phyloP scores from a whole-genome alignment of 1,284 basidiomycete species.

The Puccinia coronata region DNA sequence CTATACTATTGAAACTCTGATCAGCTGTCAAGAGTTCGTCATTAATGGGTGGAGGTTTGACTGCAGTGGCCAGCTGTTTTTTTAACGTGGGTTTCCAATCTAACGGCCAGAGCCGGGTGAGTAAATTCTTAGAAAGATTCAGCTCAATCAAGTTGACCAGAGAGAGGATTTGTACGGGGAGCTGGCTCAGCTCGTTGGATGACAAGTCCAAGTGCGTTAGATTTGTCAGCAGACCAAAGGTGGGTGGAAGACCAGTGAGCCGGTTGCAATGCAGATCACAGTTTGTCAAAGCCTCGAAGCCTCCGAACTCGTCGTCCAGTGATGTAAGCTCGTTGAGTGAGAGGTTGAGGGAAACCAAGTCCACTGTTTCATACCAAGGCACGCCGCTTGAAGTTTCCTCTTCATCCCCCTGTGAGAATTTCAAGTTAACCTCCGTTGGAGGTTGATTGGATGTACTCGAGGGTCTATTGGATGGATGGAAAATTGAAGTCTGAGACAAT shows the following conservation, averaged over 20 bases:
- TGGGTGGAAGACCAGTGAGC: slow-evolving; percentile 13
- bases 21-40: neutral
- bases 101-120: slow-evolving; percentile 31
- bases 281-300: slow-evolving; percentile 32
- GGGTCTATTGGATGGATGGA: slow-evolving; percentile 42
- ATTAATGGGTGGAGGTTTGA: neutral
- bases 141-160: slow-evolving; percentile 37
- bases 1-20: slow-evolving; percentile 23
- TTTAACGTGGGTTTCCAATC: slow-evolving; percentile 40
- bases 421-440: neutral
- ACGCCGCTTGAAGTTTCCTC: slow-evolving; percentile 17
- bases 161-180: slow-evolving; percentile 35
- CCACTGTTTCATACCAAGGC: slow-evolving; percentile 42
- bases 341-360: slow-evolving; percentile 26
- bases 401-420: slow-evolving; percentile 2
- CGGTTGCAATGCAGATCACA: slow-evolving; percentile 42
- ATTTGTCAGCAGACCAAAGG: slow-evolving; percentile 40
- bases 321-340: slow-evolving; percentile 31
- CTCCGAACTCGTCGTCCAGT: slow-evolving; percentile 36
- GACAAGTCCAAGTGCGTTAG: slow-evolving; percentile 38
- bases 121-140: slow-evolving; percentile 35
- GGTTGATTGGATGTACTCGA: neutral
- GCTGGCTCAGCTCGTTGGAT: slow-evolving; percentile 24
- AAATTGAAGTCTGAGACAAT: slow-evolving; percentile 35
- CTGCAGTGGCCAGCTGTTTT: slow-evolving; percentile 13